Percentiles rank a stretch among this genome's conserved stretches.
These are phyloP conservation scores for Pulveroboletus sp. DNA, from an alignment of 768 basidiomycete species.

Conservation along the genomic window DNA sequence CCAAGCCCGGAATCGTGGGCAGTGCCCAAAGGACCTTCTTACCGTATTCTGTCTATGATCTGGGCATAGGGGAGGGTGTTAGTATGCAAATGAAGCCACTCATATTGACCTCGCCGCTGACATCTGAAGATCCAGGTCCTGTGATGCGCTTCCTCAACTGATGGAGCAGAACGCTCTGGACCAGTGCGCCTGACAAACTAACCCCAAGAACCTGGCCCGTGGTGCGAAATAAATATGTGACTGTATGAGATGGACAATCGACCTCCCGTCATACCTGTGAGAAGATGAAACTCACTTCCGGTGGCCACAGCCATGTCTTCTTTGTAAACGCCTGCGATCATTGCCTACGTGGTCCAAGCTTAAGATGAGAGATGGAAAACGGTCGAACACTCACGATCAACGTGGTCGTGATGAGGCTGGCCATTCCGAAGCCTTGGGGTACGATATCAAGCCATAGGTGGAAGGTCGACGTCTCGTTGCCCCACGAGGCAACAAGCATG, in stretches of 20 bases:
- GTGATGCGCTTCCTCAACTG: constrained; percentile 71
- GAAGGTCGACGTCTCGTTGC: constrained; percentile 49
- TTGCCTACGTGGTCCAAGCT: constrained; percentile 49
- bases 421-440: constrained; percentile 81
- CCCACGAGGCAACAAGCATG: constrained; percentile 62
- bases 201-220: constrained; percentile 96
- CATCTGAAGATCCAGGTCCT: constrained; percentile 69
- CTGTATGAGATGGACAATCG: constrained; percentile 37
- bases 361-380: constrained; percentile 4
- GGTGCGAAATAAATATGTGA: constrained; percentile 90
- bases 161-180: constrained; percentile 72
- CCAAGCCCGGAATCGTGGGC: constrained; percentile 13
- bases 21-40: constrained; percentile 16
- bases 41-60: constrained; percentile 74
- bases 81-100: constrained; percentile 14
- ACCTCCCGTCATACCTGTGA: constrained; percentile 3
- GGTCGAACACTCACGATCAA: constrained; percentile 57
- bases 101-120: constrained; percentile 38
- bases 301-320: constrained; percentile 86
- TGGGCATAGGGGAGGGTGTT: constrained; percentile 32
- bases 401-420: constrained; percentile 80
- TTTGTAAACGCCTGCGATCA: constrained; percentile 77
- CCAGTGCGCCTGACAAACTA: constrained; percentile 75
- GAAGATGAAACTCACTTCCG: constrained; percentile 59
- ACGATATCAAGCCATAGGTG: constrained; percentile 76